A percentile compares a stretch with the other conserved stretches of the same genome.
These are phyloP conservation scores for Fusarium scirpi DNA, from an alignment of 2,329 filamentous ascomycete genomes.

Conservation along the genomic window DNA sequence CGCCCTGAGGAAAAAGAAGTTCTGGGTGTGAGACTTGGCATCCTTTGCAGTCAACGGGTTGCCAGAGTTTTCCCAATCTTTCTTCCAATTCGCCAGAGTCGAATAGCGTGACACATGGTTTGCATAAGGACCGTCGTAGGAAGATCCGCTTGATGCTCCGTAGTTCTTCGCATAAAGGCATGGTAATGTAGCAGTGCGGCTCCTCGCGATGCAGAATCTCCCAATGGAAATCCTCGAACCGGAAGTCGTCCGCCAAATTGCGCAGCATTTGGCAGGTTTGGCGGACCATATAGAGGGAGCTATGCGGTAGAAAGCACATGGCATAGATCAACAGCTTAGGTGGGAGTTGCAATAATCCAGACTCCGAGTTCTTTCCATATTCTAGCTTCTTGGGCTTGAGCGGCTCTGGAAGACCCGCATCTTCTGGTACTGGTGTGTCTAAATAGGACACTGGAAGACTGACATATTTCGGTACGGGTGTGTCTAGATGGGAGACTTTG, in stretches of 20 bases:
- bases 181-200: background rate
- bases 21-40: background rate
- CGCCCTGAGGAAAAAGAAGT: background rate
- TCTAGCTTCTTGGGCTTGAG: accelerated
- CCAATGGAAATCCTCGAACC: background rate
- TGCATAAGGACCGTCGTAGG: background rate
- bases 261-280: constrained; percentile 2
- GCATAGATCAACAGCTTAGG: background rate
- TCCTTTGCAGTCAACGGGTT: background rate
- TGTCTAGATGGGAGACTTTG: background rate
- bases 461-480: background rate
- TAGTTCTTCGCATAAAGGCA: background rate
- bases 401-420: accelerated
- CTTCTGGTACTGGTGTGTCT: background rate
- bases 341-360: background rate
- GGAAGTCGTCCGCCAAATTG: accelerated
- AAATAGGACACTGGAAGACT: accelerated
- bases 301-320: background rate
- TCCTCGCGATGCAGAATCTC: background rate
- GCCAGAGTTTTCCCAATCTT: background rate
- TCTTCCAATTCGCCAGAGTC: background rate
- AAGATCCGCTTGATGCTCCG: background rate
- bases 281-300: constrained; percentile 4
- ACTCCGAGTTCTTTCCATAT: accelerated
- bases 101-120: background rate